Conservation (phyloP, 352 stramenopile species). For the Phytophthora foliorum region DNA sequence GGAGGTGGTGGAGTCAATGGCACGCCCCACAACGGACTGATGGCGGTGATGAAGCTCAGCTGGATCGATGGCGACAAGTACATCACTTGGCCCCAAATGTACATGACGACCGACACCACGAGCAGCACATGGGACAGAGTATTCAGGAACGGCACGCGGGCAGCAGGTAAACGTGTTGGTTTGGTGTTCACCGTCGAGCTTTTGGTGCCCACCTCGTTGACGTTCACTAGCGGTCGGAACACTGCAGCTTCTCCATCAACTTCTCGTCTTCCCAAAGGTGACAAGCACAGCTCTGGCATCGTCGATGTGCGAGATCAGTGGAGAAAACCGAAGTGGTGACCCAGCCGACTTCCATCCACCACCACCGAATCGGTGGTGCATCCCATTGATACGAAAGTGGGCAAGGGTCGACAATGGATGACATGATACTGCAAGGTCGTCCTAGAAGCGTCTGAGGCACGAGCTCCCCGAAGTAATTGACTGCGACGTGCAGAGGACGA, state of each 20-base stretch:
- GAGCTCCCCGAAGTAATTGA: slow-evolving; percentile 41
- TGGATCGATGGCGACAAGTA: slow-evolving; percentile 55
- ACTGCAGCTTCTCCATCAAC: slow-evolving; percentile 10
- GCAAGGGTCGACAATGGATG: slow-evolving; percentile 16
- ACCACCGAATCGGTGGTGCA: slow-evolving; percentile 25
- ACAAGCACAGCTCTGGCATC: slow-evolving; percentile 24
- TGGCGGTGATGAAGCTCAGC: slow-evolving; percentile 31
- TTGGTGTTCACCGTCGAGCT: background rate
- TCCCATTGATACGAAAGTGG: slow-evolving; percentile 5
- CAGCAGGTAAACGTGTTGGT: background rate
- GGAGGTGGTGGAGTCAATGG: slow-evolving; percentile 39
- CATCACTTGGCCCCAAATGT: slow-evolving; percentile 49
- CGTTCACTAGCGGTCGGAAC: slow-evolving; percentile 21
- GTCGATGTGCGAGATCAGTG: background rate
- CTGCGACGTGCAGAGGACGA: slow-evolving; percentile 23
- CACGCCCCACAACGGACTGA: slow-evolving; percentile 44
- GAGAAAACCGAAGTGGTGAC: slow-evolving; percentile 26
- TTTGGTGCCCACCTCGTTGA: slow-evolving; percentile 9
- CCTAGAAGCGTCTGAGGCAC: slow-evolving; percentile 34
- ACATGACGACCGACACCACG: slow-evolving; percentile 48
- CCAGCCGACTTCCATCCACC: slow-evolving; percentile 14
- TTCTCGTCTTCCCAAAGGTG: slow-evolving; percentile 3
- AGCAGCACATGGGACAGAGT: slow-evolving; percentile 43
- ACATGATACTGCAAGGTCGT: slow-evolving; percentile 22
- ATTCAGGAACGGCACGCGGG: slow-evolving; percentile 24